Evolutionary conservation across 768 basidiomycete species (phyloP).

Genomic region (Boletus vinaceobasis): DNA sequence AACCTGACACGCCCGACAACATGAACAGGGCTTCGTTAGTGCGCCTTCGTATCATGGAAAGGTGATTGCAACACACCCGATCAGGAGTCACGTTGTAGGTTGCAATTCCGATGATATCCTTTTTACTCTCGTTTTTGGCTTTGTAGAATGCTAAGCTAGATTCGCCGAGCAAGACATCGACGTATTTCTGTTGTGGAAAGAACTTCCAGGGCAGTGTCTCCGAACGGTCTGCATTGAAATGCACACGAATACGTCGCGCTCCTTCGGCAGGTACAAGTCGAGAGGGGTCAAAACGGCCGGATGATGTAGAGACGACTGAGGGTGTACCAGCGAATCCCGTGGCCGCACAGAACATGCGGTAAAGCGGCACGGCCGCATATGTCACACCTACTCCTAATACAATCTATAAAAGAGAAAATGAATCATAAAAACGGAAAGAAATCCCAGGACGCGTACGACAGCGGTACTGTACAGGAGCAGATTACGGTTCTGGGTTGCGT

Average conservation of each 20-base stretch:
- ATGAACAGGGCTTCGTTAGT: background rate
- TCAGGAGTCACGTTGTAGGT: conserved; percentile 99
- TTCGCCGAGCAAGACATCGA: conserved; percentile 92
- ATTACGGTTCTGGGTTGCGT: conserved; percentile 63
- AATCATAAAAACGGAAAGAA: background rate
- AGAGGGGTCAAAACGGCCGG: conserved; percentile 75
- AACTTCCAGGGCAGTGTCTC: conserved; percentile 93
- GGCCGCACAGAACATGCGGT: conserved; percentile 96
- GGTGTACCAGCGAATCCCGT: conserved; percentile 97
- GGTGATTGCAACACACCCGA: conserved; percentile 53
- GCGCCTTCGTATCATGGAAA: background rate
- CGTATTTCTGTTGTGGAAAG: conserved; percentile 83
- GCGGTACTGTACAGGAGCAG: conserved; percentile 84
- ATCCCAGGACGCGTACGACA: conserved; percentile 49
- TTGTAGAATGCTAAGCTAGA: conserved; percentile 95
- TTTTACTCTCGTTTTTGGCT: conserved; percentile 78
- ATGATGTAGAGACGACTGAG: conserved; percentile 61
- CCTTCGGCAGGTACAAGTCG: conserved; percentile 73
- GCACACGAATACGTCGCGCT: conserved; percentile 81
- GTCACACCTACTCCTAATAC: conserved; percentile 76
- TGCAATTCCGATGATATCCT: conserved; percentile 96
- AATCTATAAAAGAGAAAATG: conserved; percentile 46
- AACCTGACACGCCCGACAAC: conserved; percentile 48
- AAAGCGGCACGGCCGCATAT: conserved; percentile 97
- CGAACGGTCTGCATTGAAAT: conserved; percentile 91